Percentiles rank a stretch among this genome's conserved stretches.
Conservation (phyloP, 129 eudicot species). For the Apium graveolens region DNA sequence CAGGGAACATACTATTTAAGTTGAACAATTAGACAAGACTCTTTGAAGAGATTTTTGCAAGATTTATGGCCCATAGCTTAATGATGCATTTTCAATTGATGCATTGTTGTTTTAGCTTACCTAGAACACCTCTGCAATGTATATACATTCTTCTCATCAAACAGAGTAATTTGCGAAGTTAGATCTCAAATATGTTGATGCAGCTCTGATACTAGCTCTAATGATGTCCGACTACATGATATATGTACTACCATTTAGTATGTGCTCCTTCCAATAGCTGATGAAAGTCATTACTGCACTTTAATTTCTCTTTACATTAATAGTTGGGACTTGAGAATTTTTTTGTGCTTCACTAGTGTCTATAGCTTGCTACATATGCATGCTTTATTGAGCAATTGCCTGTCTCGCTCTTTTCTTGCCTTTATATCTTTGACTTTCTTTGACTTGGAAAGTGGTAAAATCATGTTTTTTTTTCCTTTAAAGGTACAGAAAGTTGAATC, state of each 20-base stretch:
- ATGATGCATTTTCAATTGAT: background rate
- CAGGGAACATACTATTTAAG: background rate
- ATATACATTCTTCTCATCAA: background rate
- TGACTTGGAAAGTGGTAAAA: background rate
- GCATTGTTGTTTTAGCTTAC: background rate
- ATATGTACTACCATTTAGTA: background rate
- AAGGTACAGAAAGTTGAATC: slow-evolving; percentile 58
- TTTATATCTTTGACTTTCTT: background rate
- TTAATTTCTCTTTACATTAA: background rate
- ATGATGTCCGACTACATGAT: background rate
- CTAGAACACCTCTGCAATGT: background rate
- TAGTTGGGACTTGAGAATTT: background rate
- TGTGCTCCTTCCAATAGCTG: background rate
- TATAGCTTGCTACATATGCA: background rate
- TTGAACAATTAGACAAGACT: background rate
- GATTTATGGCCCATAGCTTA: background rate
- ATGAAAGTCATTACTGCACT: background rate
- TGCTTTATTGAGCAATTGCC: background rate
- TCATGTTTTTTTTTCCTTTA: slow-evolving; percentile 9
- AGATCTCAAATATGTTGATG: background rate
- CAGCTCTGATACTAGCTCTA: background rate
- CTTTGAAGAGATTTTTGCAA: background rate
- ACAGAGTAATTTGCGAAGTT: background rate
- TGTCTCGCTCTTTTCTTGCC: background rate
- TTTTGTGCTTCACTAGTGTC: background rate